phyloP scores from a whole-genome alignment of 768 basidiomycete genomes.

The Panellus pusillus region DNA sequence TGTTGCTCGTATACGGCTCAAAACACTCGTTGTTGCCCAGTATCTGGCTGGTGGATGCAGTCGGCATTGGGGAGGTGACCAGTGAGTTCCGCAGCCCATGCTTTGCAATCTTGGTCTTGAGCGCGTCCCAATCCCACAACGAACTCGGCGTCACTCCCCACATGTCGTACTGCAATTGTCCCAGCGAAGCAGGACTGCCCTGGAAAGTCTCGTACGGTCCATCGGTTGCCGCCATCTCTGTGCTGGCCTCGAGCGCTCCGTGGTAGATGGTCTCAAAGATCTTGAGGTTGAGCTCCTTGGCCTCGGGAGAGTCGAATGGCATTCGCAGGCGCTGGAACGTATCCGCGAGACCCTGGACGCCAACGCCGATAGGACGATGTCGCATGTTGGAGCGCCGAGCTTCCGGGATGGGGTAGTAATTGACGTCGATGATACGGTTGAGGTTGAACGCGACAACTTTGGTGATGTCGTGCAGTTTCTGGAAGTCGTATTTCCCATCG shows the following conservation, averaged over 20 bases:
- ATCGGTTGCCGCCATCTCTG: constrained; percentile 60
- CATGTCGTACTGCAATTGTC: constrained; percentile 73
- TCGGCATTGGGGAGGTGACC: constrained; percentile 79
- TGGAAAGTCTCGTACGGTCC: constrained; percentile 71
- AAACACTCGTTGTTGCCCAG: constrained; percentile 85
- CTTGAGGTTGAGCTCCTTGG: constrained; percentile 68
- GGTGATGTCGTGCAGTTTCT: constrained; percentile 72
- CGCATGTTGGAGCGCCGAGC: constrained; percentile 76
- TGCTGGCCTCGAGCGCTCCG: constrained; percentile 70
- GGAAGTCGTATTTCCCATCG: constrained; percentile 68
- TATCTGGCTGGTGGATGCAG: constrained; percentile 82
- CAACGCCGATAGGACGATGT: constrained; percentile 80
- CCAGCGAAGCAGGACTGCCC: constrained; percentile 67
- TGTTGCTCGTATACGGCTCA: constrained; percentile 85
- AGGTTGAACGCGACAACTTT: constrained; percentile 79
- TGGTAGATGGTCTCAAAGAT: constrained; percentile 90
- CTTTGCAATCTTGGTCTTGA: constrained; percentile 68
- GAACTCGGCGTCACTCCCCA: constrained; percentile 70
- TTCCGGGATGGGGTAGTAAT: constrained; percentile 77
- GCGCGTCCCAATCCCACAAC: constrained; percentile 73
- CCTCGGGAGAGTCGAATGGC: constrained; percentile 74
- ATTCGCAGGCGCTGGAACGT: constrained; percentile 79
- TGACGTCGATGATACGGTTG: constrained; percentile 72
- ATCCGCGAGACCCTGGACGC: constrained; percentile 83
- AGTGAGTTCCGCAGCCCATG: constrained; percentile 75